Base-by-base conservation (phyloP, 306 rosid species). In the Fragaria nilgerrensis region DNA sequence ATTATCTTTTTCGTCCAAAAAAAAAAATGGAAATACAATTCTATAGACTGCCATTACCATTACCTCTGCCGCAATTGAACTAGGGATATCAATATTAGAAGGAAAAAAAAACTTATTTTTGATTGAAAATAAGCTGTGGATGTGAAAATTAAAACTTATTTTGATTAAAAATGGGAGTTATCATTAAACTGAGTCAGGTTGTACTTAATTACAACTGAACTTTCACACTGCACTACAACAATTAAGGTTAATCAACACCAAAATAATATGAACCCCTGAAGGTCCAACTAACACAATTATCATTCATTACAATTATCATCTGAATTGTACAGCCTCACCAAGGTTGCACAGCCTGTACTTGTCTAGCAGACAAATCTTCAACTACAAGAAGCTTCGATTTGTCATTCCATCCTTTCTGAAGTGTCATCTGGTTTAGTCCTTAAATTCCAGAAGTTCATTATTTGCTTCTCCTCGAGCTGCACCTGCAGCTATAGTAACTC, bases 381-480 rank as follows among this genome's bases (percentile, higher is more conserved):
- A 94, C 98, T 91, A 92, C 98, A 79, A 94, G 97, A 55, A 94
- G 98, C 80, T 94, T 94, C 15, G 98, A 94, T 81, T 94, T 94
- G 85, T 94, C 92, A 86, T 94, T 94, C 98, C 98, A 94, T 56
- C 98, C 98, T 75, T 97, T 34, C 4, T 34, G 36, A 34, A 34
- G 36, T 34, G 36, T 34, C 36, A 34, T 34, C 36, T 34, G 36
- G 36, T 2, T 34, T 34, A 34, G 36, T 34, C 98, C 98, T 92
- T 95, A 84, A 95, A 95, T 79, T 95, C 97, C 91, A 95, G 84
- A 55, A 95, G 97, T 76, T 95, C 97, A 23, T 92, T 90, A 87
- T 95, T 95, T 49, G 98, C 98, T 83, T 95, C 98, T 74, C 98
- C 97, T 1, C 97, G 96, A 15, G 98, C 96, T 62, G 98, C 97